phyloP scores from a whole-genome alignment of 129 eudicot species.

The Tanacetum coccineum region DNA sequence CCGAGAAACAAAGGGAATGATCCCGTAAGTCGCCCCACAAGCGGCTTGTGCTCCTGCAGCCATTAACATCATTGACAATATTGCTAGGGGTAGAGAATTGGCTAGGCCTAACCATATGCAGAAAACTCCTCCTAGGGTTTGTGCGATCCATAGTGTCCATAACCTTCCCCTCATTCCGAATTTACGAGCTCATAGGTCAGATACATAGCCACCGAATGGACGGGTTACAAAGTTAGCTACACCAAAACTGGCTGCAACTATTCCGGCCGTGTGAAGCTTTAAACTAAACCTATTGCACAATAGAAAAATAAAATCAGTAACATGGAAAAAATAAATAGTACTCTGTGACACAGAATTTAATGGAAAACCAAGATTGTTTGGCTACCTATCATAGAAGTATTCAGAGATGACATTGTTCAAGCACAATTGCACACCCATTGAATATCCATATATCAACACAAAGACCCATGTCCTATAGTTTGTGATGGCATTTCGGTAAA shows the following conservation, averaged over 20 bases:
- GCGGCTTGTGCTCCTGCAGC: too few species aligned
- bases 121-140: too few species aligned
- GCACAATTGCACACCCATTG: constrained; percentile 38
- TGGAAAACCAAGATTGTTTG: not conserved
- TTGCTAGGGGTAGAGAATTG: too few species aligned
- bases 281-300: constrained; percentile 34
- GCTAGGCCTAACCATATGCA: too few species aligned
- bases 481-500: constrained; percentile 18
- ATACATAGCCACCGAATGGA: constrained; percentile 44
- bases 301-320: not conserved
- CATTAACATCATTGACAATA: too few species aligned
- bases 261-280: constrained; percentile 54
- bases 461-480: constrained; percentile 38
- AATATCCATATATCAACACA: constrained; percentile 32
- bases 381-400: constrained; percentile 33
- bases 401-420: constrained; percentile 37
- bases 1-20: constrained; percentile 72
- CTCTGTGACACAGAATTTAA: not conserved
- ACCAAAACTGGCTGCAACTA: constrained; percentile 51
- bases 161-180: constrained; percentile 24
- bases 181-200: constrained; percentile 36
- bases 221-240: constrained; percentile 42
- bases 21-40: constrained; percentile 28
- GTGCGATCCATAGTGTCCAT: too few species aligned
- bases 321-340: not conserved